A percentile compares a stretch with the other conserved stretches of the same genome.
These are phyloP conservation scores for Dioscorea alata DNA, from an alignment of 106 monocot genomes.

Conservation along the genomic window DNA sequence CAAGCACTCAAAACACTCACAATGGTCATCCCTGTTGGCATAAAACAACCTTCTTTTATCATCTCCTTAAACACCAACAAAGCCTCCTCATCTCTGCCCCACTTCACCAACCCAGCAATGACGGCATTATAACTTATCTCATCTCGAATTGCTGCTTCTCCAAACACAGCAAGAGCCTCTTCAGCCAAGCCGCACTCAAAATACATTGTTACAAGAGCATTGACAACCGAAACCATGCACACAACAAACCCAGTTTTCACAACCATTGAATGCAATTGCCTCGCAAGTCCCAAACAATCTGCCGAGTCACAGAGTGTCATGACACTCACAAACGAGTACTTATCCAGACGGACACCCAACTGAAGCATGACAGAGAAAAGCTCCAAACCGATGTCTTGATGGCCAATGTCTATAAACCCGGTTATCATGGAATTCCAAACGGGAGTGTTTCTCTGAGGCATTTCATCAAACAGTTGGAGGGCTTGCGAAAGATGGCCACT, in stretches of 20 bases:
- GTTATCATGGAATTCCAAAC: slow-evolving; percentile 34
- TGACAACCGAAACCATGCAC: slow-evolving; percentile 17
- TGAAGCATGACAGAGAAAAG: slow-evolving; percentile 26
- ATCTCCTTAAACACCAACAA: slow-evolving; percentile 21
- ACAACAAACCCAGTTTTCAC: slow-evolving; percentile 23
- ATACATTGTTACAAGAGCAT: slow-evolving; percentile 37
- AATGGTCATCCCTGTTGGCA: slow-evolving; percentile 27
- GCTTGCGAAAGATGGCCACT: slow-evolving; percentile 14
- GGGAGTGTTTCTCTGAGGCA: slow-evolving; percentile 9
- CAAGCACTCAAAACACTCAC: slow-evolving; percentile 27
- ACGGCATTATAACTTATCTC: slow-evolving; percentile 30
- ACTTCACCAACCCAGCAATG: slow-evolving; percentile 28
- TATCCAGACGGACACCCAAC: slow-evolving; percentile 14
- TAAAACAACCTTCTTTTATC: slow-evolving; percentile 3
- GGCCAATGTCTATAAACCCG: slow-evolving; percentile 13
- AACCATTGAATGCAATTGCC: slow-evolving; percentile 32
- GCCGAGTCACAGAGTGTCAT: slow-evolving; percentile 17
- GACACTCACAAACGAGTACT: slow-evolving; percentile 20
- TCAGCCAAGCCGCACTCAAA: slow-evolving; percentile 15
- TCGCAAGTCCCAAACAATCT: slow-evolving; percentile 6
- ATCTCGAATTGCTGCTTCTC: slow-evolving; percentile 10
- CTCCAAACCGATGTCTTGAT: slow-evolving; percentile 2
- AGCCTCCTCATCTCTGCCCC: slow-evolving; percentile 24
- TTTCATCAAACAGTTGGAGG: slow-evolving; percentile 25
- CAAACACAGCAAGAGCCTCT: slow-evolving; percentile 21